Evolutionary conservation across 352 stramenopile species (phyloP).

Genomic region (Pythium brachiatum): DNA sequence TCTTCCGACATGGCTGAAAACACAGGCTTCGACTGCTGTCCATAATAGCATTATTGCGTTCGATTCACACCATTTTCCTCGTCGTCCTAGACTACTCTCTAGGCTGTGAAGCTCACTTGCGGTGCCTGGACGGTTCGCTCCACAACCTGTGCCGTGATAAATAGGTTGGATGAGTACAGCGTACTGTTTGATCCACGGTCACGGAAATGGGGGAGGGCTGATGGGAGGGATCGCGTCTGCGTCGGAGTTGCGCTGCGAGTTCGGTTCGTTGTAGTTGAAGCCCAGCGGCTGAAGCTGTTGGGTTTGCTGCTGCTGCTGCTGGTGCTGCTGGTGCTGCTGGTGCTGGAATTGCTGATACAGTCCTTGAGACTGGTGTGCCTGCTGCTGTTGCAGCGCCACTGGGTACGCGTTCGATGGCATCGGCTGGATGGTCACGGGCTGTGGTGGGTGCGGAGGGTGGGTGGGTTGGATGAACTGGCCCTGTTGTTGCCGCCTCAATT

Average conservation of each 20-base stretch:
- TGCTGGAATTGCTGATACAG: conserved; percentile 25
- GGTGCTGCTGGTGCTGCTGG: conserved; percentile 30
- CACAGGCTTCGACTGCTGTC: conserved; percentile 1
- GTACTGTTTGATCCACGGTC: neutral
- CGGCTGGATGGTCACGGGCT: neutral
- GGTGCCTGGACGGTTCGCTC: no score
- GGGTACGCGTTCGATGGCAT: neutral
- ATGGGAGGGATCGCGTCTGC: neutral
- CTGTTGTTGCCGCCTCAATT: conserved; percentile 32
- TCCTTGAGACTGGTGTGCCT: conserved; percentile 20
- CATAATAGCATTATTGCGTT: conserved; percentile 7
- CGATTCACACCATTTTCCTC: neutral
- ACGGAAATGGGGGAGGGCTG: neutral
- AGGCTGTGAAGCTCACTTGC: neutral
- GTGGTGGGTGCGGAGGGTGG: conserved; percentile 7
- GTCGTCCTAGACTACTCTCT: neutral
- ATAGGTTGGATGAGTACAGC: neutral
- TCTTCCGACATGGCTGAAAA: conserved; percentile 63
- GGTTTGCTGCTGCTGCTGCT: conserved; percentile 23
- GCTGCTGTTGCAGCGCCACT: conserved; percentile 8
- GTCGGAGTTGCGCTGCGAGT: conserved; percentile 4
- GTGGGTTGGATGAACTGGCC: conserved; percentile 32
- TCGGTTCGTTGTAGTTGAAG: neutral
- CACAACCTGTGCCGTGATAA: conserved; percentile 7
- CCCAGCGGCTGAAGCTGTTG: neutral